Evolutionary conservation across 75 land plant genomes (phyloP), one percentile per base, ranked within the genome.

Genomic region (Picea sitchensis): DNA sequence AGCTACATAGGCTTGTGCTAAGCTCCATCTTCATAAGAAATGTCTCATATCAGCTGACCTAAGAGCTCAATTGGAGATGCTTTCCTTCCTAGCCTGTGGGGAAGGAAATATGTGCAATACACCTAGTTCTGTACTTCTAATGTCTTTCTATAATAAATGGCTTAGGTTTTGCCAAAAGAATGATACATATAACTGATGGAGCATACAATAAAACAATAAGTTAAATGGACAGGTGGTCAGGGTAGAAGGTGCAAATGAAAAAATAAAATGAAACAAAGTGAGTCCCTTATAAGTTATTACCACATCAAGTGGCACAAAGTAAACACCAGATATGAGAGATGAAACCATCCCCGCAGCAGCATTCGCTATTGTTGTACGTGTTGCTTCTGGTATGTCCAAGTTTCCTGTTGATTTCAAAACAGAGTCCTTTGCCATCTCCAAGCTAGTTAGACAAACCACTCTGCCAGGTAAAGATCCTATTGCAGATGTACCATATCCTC

Each of bases 291-390:
- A 41, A 3, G 58, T n/a, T 65, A 86, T 47, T 83, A 94, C 99
- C 99, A 96, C 99, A 83, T 96, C 99, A 57, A 96, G 84, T 32
- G 99, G 99, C 57, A 96, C 99, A 78, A 62, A 92, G 81, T 93
- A 92, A 36, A 84, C 80, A 68, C 87, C 92, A 5, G 97, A 92
- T 72, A 90, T 84, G 30, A 96, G 63, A 65, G 92, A 89, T 3
- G 97, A 92, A 23, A 87, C 32, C 86, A 96, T 81, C 68, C 97
- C 99, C 57, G 93, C 99, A 73, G 86, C 88, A 64, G 88, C 95
- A 90, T 96, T 96, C 11, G 93, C 96, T 74, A 94, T 18, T 8
- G 86, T 97, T 58, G 92, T 81, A 18, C 93, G 89, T 0, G 95
- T 82, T 14, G 93, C 91, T 67, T 94, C 93, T 73, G 92, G 86